These are phyloP conservation scores for Alternaria sp. DNA, from an alignment of 2,329 filamentous ascomycete genomes.

Conservation along the genomic window DNA sequence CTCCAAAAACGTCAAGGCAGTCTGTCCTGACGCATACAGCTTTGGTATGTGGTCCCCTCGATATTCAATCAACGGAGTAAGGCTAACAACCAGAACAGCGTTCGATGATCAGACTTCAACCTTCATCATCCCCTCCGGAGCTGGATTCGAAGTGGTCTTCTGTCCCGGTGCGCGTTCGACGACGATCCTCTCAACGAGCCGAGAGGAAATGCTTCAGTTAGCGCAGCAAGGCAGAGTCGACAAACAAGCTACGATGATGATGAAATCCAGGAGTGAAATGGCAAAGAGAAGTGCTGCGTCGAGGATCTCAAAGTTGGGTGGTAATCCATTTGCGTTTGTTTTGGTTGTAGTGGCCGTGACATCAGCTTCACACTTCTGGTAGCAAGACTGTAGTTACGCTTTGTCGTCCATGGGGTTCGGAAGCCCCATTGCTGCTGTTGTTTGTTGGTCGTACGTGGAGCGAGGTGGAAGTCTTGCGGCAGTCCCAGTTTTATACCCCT, in stretches of 20 bases:
- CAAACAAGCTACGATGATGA: constrained; percentile 33
- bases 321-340: constrained; percentile 21
- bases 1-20: constrained; percentile 72
- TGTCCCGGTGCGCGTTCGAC: constrained; percentile 70
- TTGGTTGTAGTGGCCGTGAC: constrained; percentile 7
- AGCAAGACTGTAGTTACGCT: background rate
- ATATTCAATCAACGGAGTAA: background rate
- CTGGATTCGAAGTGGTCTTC: constrained; percentile 81
- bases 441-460: constrained; percentile 6
- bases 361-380: background rate
- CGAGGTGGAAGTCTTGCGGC: background rate
- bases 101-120: constrained; percentile 67
- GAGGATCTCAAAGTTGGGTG: background rate
- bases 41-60: constrained; percentile 65
- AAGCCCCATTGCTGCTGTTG: constrained; percentile 3
- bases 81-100: constrained; percentile 43
- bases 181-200: constrained; percentile 55
- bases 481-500: constrained; percentile 22
- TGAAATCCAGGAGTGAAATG: constrained; percentile 27
- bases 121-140: constrained; percentile 69
- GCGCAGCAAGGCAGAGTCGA: constrained; percentile 43
- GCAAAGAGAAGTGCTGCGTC: constrained; percentile 30
- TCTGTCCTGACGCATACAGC: constrained; percentile 87
- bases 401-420: background rate
- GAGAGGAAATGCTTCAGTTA: constrained; percentile 46